Evolutionary conservation across 768 basidiomycete species (phyloP), one percentile per base, ranked within the genome.

Genomic region (Leucocoprinus leucothites): DNA sequence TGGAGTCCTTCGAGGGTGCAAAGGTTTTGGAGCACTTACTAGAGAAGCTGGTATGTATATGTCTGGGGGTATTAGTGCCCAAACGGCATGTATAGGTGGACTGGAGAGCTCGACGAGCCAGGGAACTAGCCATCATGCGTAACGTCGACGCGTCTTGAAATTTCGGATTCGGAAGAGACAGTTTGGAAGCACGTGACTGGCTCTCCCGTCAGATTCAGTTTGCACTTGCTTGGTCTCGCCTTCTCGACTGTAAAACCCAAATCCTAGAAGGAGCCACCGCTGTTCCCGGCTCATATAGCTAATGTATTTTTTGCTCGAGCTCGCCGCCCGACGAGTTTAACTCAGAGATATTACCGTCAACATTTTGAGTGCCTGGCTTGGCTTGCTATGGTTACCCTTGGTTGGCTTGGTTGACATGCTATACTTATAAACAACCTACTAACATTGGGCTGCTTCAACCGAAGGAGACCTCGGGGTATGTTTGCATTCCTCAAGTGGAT

Each of bases 141-240:
- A 44, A 45, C 52, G 35, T 13, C 41, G 51, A 43, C 51, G 13
- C 44, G 35, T 43, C 43, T 34, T 18, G 51, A 46, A 45, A 53
- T 36, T 53, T 47, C 44, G 35, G 28, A 43, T n/a, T n/a, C n/a
- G n/a, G n/a, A n/a, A n/a, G 21, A 21, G 13, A 14, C 21, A 26
- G 19, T 36, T 26, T 21, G 24, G 14, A 25, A 40, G 21, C 53
- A 55, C 53, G 53, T 55, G 53, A 3, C 13, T 24, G 8, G 13
- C 11, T 13, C 24, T 46, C 45, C 11, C 14, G 14, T 41, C 14
- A 16, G 35, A 16, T n/a, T 3, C 14, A n/a, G 24, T 40, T 50
- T 50, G 28, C n/a, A 21, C 31, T 19, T 36, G 28, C 3, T 31
- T 48, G 47, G 18, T 13, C 16, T 3, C 11, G 13, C 3, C 9